phyloP scores from a whole-genome alignment of 192 early-diverging fungal genomes.

The Globomyces pollinis-pini region DNA sequence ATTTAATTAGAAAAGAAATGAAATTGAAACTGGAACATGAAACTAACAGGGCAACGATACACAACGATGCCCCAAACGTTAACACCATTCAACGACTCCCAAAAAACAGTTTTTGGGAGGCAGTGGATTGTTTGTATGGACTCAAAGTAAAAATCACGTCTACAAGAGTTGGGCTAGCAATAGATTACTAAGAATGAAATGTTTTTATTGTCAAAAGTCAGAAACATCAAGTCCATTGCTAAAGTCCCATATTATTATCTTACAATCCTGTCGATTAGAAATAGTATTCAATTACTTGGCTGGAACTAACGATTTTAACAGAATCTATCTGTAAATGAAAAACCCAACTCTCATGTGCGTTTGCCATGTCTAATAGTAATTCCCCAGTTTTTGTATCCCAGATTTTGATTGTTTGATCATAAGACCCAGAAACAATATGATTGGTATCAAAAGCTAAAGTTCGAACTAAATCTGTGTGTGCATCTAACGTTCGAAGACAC shows the following conservation, averaged over 20 bases:
- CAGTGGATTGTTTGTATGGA: too few species aligned
- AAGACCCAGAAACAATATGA: conserved; percentile 35
- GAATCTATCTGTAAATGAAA: conserved; percentile 90
- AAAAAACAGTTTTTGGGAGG: too few species aligned
- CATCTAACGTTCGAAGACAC: conserved; percentile 18
- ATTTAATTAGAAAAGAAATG: too few species aligned
- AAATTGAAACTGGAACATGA: too few species aligned
- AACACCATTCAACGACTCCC: too few species aligned
- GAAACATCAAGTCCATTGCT: conserved; percentile 15
- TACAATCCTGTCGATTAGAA: conserved; percentile 31
- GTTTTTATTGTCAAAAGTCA: too few species aligned
- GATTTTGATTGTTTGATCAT: conserved; percentile 40
- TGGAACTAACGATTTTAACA: conserved; percentile 69
- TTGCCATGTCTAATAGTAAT: conserved; percentile 61
- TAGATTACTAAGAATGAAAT: too few species aligned
- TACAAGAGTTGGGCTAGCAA: too few species aligned
- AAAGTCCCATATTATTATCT: conserved; percentile 52
- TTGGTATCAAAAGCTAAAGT: conserved; percentile 32
- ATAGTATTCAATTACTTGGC: conserved; percentile 52
- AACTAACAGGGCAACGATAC: too few species aligned
- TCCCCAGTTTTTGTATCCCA: conserved; percentile 73
- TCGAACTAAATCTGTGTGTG: conserved; percentile 31
- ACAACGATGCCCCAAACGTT: too few species aligned
- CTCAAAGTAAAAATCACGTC: too few species aligned
- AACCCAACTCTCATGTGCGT: conserved; percentile 86